These are phyloP conservation scores for Chaetomiaceae sp. DNA, from an alignment of 2,329 filamentous ascomycete species.

Conservation along the genomic window DNA sequence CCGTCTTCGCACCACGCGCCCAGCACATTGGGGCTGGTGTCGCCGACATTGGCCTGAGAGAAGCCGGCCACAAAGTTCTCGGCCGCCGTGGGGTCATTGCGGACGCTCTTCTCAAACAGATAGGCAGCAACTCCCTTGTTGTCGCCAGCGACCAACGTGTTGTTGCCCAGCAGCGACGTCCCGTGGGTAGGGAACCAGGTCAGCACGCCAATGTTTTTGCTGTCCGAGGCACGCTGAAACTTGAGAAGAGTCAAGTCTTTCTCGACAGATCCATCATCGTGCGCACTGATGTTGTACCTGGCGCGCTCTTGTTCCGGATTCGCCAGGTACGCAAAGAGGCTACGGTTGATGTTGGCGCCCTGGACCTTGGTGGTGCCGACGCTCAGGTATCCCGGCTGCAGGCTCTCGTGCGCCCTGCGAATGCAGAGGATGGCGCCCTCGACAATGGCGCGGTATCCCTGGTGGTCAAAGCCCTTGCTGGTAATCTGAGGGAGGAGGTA, in stretches of 20 bases:
- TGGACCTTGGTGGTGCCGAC: slow-evolving; percentile 64
- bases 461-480: slow-evolving; percentile 75
- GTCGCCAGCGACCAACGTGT: slow-evolving; percentile 86
- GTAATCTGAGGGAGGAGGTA: slow-evolving; percentile 91
- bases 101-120: slow-evolving; percentile 69
- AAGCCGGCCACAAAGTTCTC: slow-evolving; percentile 82
- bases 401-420: slow-evolving; percentile 67
- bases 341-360: slow-evolving; percentile 83
- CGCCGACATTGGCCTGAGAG: slow-evolving; percentile 85
- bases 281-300: slow-evolving; percentile 53
- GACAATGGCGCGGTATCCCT: slow-evolving; percentile 86
- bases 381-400: slow-evolving; percentile 61
- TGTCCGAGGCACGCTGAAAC: slow-evolving; percentile 68
- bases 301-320: slow-evolving; percentile 75
- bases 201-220: slow-evolving; percentile 72
- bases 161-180: slow-evolving; percentile 86
- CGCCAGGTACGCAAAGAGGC: slow-evolving; percentile 78
- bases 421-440: slow-evolving; percentile 81
- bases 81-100: slow-evolving; percentile 49
- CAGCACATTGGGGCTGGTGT: slow-evolving; percentile 82
- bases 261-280: slow-evolving; percentile 54
- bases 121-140: slow-evolving; percentile 93
- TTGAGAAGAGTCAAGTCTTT: slow-evolving; percentile 75
- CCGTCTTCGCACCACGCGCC: slow-evolving; percentile 90
- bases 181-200: slow-evolving; percentile 93